Conservation (phyloP, 2,329 filamentous ascomycete genomes). For the Helotiales sp. region DNA sequence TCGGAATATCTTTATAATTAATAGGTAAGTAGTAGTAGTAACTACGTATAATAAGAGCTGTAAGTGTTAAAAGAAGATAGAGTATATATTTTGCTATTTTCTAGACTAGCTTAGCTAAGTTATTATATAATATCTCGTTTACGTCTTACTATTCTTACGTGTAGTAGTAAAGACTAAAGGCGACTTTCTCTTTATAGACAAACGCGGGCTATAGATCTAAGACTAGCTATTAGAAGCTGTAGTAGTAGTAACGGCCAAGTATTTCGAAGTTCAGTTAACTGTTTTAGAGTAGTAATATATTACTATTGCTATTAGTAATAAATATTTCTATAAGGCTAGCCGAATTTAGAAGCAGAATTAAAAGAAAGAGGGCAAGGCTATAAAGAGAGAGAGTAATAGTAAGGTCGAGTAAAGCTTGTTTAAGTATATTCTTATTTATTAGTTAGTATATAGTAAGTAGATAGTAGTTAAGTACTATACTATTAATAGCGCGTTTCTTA, state of each 20-base stretch:
- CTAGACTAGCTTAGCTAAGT: conserved; percentile 2
- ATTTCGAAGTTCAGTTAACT: not conserved
- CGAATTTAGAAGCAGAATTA: conserved; percentile 6
- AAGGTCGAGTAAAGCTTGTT: not conserved
- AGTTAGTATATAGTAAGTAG: not conserved
- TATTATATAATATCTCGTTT: conserved; percentile 8
- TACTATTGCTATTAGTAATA: conserved; percentile 1
- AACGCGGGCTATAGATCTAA: not conserved
- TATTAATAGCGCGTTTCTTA: conserved; percentile 7
- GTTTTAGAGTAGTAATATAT: conserved; percentile 1
- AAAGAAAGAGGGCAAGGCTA: not conserved
- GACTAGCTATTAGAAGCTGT: not conserved
- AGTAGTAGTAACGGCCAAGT: not conserved
- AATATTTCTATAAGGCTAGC: not conserved
- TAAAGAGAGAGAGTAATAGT: not conserved
- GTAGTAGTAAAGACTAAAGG: not conserved
- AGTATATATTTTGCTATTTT: conserved; percentile 11
- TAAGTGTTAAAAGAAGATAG: conserved; percentile 9
- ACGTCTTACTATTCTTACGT: conserved; percentile 3
- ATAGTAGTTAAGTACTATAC: conserved; percentile 1
- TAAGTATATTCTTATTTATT: not conserved
- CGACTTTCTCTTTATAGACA: not conserved
- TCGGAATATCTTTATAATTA: conserved; percentile 15
- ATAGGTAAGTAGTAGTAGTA: conserved; percentile 9
- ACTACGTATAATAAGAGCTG: conserved; percentile 11